These are phyloP conservation scores for Curvularia lunata DNA, from an alignment of 2,329 filamentous ascomycete species.

Conservation along the genomic window DNA sequence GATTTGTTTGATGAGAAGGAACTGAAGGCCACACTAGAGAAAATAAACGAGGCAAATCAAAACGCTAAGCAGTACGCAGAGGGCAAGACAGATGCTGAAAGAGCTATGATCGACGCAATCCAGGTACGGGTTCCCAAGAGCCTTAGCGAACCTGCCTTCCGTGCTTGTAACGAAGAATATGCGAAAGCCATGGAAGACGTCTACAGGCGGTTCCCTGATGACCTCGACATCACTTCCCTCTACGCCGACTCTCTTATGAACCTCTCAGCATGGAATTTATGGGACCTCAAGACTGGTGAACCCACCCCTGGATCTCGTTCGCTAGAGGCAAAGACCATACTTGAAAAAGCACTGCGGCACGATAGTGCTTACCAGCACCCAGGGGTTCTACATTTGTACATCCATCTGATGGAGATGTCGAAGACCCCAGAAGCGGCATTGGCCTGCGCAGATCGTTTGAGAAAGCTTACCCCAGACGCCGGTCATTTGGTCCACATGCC, in stretches of 20 bases:
- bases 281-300: constrained; percentile 65
- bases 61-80: constrained; percentile 52
- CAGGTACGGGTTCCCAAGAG: constrained; percentile 52
- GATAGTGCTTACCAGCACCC: constrained; percentile 64
- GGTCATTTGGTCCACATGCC: constrained; percentile 81
- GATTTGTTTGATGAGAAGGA: constrained; percentile 70
- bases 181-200: constrained; percentile 66
- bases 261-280: constrained; percentile 68
- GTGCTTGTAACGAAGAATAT: constrained; percentile 65
- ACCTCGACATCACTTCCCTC: constrained; percentile 68
- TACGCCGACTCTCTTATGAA: constrained; percentile 72
- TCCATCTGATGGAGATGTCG: constrained; percentile 82
- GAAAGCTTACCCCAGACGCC: constrained; percentile 69
- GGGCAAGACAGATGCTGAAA: constrained; percentile 60
- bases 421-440: constrained; percentile 67
- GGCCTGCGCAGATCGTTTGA: constrained; percentile 65
- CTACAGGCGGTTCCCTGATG: constrained; percentile 60
- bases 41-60: constrained; percentile 56
- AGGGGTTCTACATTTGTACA: constrained; percentile 75
- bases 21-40: constrained; percentile 57
- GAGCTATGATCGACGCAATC: constrained; percentile 68
- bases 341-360: constrained; percentile 64
- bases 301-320: constrained; percentile 63
- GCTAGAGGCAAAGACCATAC: constrained; percentile 62
- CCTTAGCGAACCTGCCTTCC: constrained; percentile 52